These are phyloP conservation scores for Apophysomyces trapeziformis DNA, from an alignment of 371 early-diverging fungal species.

Conservation along the genomic window DNA sequence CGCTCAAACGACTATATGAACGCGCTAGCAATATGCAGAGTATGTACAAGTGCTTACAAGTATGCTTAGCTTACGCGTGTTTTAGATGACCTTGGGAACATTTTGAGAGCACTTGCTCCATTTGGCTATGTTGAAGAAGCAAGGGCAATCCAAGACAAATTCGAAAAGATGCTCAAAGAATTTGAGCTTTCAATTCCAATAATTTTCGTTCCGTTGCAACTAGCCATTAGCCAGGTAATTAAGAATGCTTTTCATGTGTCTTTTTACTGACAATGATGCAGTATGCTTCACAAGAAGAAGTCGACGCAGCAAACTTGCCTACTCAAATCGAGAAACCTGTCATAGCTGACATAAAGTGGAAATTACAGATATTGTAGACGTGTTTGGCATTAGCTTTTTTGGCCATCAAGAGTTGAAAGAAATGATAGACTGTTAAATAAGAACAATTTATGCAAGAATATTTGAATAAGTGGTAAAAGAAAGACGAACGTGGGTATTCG, in stretches of 20 bases:
- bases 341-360: constrained; percentile 47
- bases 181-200: constrained; percentile 31
- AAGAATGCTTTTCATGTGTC: not conserved
- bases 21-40: constrained; percentile 50
- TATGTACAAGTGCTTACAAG: constrained; percentile 19
- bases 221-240: constrained; percentile 40
- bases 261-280: constrained; percentile 10
- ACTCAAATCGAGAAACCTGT: constrained; percentile 48
- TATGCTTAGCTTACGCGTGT: not conserved
- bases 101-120: constrained; percentile 47
- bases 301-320: constrained; percentile 35
- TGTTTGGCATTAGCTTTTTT: no score
- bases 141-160: constrained; percentile 47
- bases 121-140: constrained; percentile 54
- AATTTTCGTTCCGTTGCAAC: constrained; percentile 53
- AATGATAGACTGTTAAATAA: not conserved
- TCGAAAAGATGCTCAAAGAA: constrained; percentile 40
- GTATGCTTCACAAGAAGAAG: constrained; percentile 48
- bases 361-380: constrained; percentile 38
- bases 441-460: not conserved
- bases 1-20: constrained; percentile 60
- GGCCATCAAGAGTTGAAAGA: constrained; percentile 7
- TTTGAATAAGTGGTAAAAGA: no score
- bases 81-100: constrained; percentile 47
- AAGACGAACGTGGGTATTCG: constrained; percentile 7